Evolutionary conservation across 2,329 filamentous ascomycete species (phyloP), one percentile per base, ranked within the genome.

Genomic region (Botrytis cinerea): DNA sequence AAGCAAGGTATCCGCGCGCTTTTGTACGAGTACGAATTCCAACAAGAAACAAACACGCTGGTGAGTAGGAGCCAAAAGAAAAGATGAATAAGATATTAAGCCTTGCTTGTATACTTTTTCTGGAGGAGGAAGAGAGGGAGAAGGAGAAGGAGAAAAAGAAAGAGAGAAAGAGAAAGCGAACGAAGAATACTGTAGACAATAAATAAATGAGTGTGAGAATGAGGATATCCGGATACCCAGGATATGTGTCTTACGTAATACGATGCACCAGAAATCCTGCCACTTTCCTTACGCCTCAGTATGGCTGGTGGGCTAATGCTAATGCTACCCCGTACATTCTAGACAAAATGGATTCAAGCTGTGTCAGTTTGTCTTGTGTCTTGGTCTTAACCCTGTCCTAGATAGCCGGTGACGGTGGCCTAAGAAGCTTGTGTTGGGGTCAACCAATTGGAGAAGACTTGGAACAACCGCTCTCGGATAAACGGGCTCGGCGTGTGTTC

Each of bases 1-100:
- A 68, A 57, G 48, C 28, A 68, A 22, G 40, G 40, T 68, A n/a
- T 54, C 20, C 48, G 48, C 66, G 40, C 48, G 12, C 38, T 38
- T 40, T 45, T 66, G 45, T 35, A 67, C 25, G 64, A 67, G 64
- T 40, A 67, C 32, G 64, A 67, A 51, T 67, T 46, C n/a, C 10
- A 32, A 68, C 35, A 22, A 54, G 1, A 57, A 67, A 28, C 25
- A 63, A 57, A 25, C 38, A 45, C 38, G 38, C 38, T 45, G 61
- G 8, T 45, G 38, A 28, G 61, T 10, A 45, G 9, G n/a, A 43
- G 61, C 9, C 28, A 18, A 54, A n/a, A 28, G 38, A 43, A 28
- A 43, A 7, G 61, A 28, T 63, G n/a, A 45, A 22, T 28, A 45
- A 43, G 61, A 16, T 28, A 63, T 28, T 63, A 46, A 46, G 59